Percentiles rank a stretch among this genome's conserved stretches.
These are phyloP conservation scores for Phytophthora sojae DNA, from an alignment of 352 stramenopile species.

Conservation along the genomic window DNA sequence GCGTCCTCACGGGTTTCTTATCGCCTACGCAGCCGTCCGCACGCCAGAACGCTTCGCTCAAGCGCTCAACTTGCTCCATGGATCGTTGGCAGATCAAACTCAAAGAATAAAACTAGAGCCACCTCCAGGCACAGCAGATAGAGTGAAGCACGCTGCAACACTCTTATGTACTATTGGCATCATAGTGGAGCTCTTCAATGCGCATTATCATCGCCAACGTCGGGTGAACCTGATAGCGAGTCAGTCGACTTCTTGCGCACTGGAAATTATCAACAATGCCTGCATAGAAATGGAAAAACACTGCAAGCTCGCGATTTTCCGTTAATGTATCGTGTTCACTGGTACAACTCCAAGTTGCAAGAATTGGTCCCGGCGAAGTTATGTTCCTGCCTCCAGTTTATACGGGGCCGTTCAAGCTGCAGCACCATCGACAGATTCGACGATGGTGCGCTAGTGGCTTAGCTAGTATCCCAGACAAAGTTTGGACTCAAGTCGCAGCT, in stretches of 20 bases:
- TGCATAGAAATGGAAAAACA: not conserved
- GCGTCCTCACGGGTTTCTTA: no score
- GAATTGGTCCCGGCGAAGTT: not conserved
- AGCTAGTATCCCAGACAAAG: not conserved
- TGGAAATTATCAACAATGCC: not conserved
- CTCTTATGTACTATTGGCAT: not conserved
- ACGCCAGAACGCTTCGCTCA: no score
- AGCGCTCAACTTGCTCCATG: no score
- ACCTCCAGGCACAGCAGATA: not conserved
- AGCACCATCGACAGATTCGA: conserved; percentile 2
- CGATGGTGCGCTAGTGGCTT: not conserved
- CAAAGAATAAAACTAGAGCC: not conserved
- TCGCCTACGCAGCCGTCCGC: no score
- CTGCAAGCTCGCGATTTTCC: not conserved
- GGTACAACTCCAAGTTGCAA: not conserved
- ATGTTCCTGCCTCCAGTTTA: not conserved
- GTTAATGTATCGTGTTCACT: not conserved
- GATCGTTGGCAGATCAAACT: conserved; percentile 2
- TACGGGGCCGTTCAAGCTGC: not conserved
- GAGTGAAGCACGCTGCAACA: not conserved
- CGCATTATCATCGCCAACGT: not conserved
- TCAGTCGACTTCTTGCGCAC: not conserved
- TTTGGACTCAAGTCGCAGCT: not conserved
- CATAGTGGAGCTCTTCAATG: not conserved
- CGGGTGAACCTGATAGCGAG: not conserved